phyloP scores from a whole-genome alignment of 1,284 basidiomycete genomes.

The Afroboletus lepidellus region DNA sequence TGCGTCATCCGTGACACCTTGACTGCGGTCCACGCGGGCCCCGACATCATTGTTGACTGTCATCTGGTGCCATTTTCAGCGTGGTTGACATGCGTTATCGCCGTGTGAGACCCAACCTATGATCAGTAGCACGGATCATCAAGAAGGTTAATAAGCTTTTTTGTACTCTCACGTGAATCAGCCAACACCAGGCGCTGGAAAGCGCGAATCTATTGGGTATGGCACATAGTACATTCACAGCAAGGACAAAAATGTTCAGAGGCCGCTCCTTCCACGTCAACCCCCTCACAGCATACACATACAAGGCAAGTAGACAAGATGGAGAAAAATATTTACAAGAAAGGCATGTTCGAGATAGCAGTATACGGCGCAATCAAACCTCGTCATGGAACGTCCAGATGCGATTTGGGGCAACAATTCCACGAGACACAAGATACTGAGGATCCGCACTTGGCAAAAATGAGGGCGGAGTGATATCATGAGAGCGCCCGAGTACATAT shows the following conservation, averaged over 20 bases:
- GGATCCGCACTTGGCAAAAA: slow-evolving; percentile 14
- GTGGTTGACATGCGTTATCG: not conserved
- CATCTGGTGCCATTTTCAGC: not conserved
- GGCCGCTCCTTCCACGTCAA: slow-evolving; percentile 15
- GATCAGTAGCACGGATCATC: not conserved
- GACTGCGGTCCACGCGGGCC: slow-evolving; percentile 6
- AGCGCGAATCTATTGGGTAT: slow-evolving; percentile 31
- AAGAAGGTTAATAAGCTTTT: not conserved
- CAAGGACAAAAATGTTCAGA: slow-evolving; percentile 21
- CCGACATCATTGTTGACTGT: not conserved
- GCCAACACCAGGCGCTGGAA: not conserved
- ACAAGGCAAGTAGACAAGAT: slow-evolving; percentile 26
- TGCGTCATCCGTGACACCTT: not conserved
- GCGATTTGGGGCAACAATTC: slow-evolving; percentile 8
- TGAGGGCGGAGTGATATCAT: slow-evolving; percentile 11
- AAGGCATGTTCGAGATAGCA: not conserved
- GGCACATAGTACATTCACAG: slow-evolving; percentile 27
- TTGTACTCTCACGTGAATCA: not conserved
- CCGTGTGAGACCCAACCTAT: slow-evolving; percentile 5
- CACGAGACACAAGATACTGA: slow-evolving; percentile 14
- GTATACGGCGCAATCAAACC: slow-evolving; percentile 9
- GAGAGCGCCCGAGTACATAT: slow-evolving; percentile 21
- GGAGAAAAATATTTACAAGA: slow-evolving; percentile 13
- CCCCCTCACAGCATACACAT: slow-evolving; percentile 21
- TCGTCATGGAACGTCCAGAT: slow-evolving; percentile 22